Conservation (phyloP, 1,284 basidiomycete genomes). For the Sutorius eximius region DNA sequence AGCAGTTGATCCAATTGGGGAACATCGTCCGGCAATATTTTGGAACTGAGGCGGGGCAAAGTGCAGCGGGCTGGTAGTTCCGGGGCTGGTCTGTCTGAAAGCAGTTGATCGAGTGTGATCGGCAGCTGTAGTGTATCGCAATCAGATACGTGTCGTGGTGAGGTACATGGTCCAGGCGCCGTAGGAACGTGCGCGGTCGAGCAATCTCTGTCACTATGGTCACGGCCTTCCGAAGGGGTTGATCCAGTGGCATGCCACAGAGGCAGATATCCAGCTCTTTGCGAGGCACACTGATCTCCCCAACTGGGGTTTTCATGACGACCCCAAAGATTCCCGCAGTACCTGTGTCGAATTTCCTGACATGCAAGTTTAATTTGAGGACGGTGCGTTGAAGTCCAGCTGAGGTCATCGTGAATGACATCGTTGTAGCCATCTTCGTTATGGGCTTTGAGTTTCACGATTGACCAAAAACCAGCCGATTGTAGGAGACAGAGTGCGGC, state of each 20-base stretch:
- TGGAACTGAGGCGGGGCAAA: too few relatives aligned
- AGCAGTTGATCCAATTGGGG: neutral
- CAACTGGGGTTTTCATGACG: neutral
- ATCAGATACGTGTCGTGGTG: neutral
- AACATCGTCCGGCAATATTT: neutral
- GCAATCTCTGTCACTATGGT: too few relatives aligned
- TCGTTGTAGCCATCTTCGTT: too few relatives aligned
- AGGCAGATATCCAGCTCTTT: slow-evolving; percentile 1
- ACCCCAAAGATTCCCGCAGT: too few relatives aligned
- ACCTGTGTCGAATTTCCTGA: neutral
- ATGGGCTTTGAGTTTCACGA: slow-evolving; percentile 30
- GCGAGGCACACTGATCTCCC: neutral
- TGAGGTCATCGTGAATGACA: too few relatives aligned
- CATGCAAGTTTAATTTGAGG: neutral
- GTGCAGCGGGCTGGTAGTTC: neutral
- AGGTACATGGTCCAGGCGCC: neutral
- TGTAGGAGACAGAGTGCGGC: slow-evolving; percentile 41
- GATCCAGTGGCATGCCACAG: neutral
- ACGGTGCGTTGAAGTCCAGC: neutral
- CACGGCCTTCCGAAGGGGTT: neutral
- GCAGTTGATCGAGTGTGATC: neutral
- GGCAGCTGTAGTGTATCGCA: fast-evolving
- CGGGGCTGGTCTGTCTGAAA: neutral
- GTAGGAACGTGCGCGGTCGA: neutral
- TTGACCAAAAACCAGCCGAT: slow-evolving; percentile 39